Evolutionary conservation across 2,329 filamentous ascomycete species (phyloP).

Genomic region (Aspergillus brasiliensis): DNA sequence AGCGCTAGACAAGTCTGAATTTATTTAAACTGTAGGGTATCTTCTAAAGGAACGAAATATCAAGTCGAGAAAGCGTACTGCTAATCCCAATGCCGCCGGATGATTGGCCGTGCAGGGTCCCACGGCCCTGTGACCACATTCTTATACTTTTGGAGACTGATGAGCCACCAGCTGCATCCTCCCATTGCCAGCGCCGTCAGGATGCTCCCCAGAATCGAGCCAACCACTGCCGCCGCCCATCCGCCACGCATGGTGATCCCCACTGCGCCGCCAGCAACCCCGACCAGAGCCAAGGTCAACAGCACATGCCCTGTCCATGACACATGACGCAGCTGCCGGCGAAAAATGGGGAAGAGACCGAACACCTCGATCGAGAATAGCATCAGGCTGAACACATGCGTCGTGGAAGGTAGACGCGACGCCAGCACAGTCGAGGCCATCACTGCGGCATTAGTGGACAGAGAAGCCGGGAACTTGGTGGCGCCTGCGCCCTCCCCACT

Average conservation of each 20-base stretch:
- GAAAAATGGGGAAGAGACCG: slow-evolving; percentile 94
- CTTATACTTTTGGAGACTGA: slow-evolving; percentile 96
- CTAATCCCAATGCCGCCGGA: slow-evolving; percentile 47
- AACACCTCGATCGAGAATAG: slow-evolving; percentile 98
- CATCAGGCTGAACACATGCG: slow-evolving; percentile 91
- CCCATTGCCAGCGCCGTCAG: slow-evolving; percentile 80
- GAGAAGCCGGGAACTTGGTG: slow-evolving; percentile 58
- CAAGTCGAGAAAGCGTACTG: not conserved
- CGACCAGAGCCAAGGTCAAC: slow-evolving; percentile 74
- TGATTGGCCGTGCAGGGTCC: slow-evolving; percentile 83
- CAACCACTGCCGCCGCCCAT: slow-evolving; percentile 62
- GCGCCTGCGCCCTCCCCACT: slow-evolving; percentile 52
- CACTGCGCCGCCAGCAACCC: slow-evolving; percentile 77
- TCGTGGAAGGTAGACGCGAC: slow-evolving; percentile 82
- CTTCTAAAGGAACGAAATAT: not conserved
- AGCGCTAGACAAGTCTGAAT: not conserved
- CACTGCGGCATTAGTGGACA: slow-evolving; percentile 92
- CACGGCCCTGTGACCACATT: slow-evolving; percentile 98
- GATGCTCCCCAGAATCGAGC: slow-evolving; percentile 74
- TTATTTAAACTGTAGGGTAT: not conserved
- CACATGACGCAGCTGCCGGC: slow-evolving; percentile 80
- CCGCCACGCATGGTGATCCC: slow-evolving; percentile 62
- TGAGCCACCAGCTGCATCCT: slow-evolving; percentile 96
- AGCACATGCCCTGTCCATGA: slow-evolving; percentile 79
- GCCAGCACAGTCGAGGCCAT: slow-evolving; percentile 96